Base-by-base conservation (phyloP, 2,329 filamentous ascomycete genomes). In the Apiospora saccharicola region DNA sequence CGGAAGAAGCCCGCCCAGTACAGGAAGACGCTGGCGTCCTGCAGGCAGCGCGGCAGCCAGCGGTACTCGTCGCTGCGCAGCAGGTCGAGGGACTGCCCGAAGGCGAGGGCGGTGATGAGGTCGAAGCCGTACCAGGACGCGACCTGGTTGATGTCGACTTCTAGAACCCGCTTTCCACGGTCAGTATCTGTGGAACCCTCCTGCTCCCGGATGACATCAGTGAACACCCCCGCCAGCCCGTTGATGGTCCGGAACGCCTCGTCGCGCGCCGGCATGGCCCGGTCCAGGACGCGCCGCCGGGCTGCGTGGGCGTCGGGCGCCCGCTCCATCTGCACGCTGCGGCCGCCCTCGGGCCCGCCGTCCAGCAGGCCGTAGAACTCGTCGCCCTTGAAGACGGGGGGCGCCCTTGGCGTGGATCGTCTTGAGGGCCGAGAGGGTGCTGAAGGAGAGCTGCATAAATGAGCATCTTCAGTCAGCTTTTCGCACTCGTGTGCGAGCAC, bases 281-380 rank as follows among this genome's bases (percentile, higher is more conserved):
- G 70, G 37, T 71, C 70, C 22, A 71, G 53, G 24, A 71, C 26
- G 26, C 53, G 61, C 26, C 70, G 70, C 13, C 70, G 70, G 24
- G 70, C 70, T 16, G 70, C 53, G 41, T 71, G 70, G 19, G 37
- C n/a, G 14, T 71, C 70, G 26, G 43, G 67, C 53, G 67, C 53
- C 1, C 67, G 70, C 30, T 57, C 67, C 70, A 71, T 71, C 26
- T 71, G 70, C 19, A 71, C 12, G 53, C 70, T 71, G 43, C 47
- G 41, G n/a, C 70, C 70, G 7, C 70, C 70, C 19, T 71, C 70
- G 24, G 70, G 30, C 43, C 70, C 70, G 51, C 70, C 70, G 37
- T 71, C 70, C 12, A 71, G 53, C 19, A 71, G 70, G 19, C 70
- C 70, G 41, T 71, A 71, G 53, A 71, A 71, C 70, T 71, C 70